A percentile compares a stretch with the other conserved stretches of the same genome.
Conservation (phyloP, 2,329 filamentous ascomycete genomes). For the Truncatella angustata region DNA sequence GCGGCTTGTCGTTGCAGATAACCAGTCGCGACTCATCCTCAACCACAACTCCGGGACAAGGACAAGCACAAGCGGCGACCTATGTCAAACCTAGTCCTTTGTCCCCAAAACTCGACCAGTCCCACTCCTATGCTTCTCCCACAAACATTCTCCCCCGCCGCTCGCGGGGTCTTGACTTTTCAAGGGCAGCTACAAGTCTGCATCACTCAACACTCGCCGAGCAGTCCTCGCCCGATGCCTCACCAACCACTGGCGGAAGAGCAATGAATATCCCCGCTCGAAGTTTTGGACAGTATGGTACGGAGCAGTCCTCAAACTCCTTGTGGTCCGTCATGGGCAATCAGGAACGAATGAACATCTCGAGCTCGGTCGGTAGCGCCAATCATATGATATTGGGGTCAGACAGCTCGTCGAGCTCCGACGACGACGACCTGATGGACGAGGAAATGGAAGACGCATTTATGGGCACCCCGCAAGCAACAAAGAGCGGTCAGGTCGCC, state of each 20-base stretch:
- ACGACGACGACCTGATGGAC: slow-evolving; percentile 69
- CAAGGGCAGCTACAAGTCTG: slow-evolving; percentile 86
- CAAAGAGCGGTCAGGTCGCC: slow-evolving; percentile 44
- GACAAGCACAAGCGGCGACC: slow-evolving; percentile 28
- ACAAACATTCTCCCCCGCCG: slow-evolving; percentile 84
- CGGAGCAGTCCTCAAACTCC: slow-evolving; percentile 66
- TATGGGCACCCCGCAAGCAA: slow-evolving; percentile 76
- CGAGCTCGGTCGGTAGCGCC: slow-evolving; percentile 78
- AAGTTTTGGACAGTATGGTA: slow-evolving; percentile 46
- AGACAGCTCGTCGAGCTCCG: slow-evolving; percentile 73
- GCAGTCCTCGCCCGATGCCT: slow-evolving; percentile 83
- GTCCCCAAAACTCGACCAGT: slow-evolving; percentile 82
- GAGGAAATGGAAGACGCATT: slow-evolving; percentile 78
- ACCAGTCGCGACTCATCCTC: slow-evolving; percentile 54
- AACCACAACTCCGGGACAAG: slow-evolving; percentile 27
- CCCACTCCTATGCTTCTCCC: slow-evolving; percentile 82
- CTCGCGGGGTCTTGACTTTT: slow-evolving; percentile 89
- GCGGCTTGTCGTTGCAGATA: slow-evolving; percentile 70
- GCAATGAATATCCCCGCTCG: slow-evolving; percentile 62
- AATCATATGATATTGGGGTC: slow-evolving; percentile 69
- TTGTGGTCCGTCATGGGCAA: slow-evolving; percentile 70
- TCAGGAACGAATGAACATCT: slow-evolving; percentile 69
- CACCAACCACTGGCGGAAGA: slow-evolving; percentile 68
- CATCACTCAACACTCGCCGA: slow-evolving; percentile 95
- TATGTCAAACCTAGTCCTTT: slow-evolving; percentile 64